Conservation (phyloP, 257 asterid species). For the Gentiana macrophylla region DNA sequence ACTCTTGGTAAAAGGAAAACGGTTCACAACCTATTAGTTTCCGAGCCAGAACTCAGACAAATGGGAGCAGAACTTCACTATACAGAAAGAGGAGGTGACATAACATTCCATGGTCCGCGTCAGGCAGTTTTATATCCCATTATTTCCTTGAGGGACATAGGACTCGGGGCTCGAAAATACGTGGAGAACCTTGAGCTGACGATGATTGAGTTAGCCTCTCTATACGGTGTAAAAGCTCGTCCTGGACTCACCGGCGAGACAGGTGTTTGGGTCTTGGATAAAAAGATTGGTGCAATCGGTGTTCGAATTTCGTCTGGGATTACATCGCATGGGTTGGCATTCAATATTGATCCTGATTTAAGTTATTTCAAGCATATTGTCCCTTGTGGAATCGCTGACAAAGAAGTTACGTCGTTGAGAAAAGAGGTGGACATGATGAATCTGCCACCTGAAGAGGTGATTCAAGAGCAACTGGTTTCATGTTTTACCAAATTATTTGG, state of each 20-base stretch:
- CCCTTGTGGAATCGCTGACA: conserved; percentile 68
- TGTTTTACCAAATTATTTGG: conserved; percentile 45
- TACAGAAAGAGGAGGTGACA: conserved; percentile 73
- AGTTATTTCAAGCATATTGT: conserved; percentile 59
- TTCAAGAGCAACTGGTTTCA: conserved; percentile 39
- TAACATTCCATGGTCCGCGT: conserved; percentile 70
- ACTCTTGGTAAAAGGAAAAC: conserved; percentile 65
- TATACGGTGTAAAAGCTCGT: conserved; percentile 43
- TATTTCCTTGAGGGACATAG: conserved; percentile 40
- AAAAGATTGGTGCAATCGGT: conserved; percentile 66
- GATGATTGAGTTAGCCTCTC: conserved; percentile 55
- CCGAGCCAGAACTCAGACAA: conserved; percentile 43
- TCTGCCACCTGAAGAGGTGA: conserved; percentile 50
- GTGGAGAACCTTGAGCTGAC: conserved; percentile 61
- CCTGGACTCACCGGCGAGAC: conserved; percentile 48
- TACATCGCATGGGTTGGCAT: conserved; percentile 70
- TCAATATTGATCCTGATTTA: conserved; percentile 61
- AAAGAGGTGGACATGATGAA: conserved; percentile 26
- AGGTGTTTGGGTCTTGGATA: conserved; percentile 59
- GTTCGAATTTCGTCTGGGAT: conserved; percentile 57
- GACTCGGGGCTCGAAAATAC: conserved; percentile 61
- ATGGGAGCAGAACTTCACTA: conserved; percentile 60
- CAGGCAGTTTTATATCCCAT: conserved; percentile 70
- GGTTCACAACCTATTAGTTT: conserved; percentile 41
- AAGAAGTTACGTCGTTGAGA: conserved; percentile 58